Evolutionary conservation across 768 basidiomycete species (phyloP), one percentile per base, ranked within the genome.

Genomic region (Lyophyllum semitale): DNA sequence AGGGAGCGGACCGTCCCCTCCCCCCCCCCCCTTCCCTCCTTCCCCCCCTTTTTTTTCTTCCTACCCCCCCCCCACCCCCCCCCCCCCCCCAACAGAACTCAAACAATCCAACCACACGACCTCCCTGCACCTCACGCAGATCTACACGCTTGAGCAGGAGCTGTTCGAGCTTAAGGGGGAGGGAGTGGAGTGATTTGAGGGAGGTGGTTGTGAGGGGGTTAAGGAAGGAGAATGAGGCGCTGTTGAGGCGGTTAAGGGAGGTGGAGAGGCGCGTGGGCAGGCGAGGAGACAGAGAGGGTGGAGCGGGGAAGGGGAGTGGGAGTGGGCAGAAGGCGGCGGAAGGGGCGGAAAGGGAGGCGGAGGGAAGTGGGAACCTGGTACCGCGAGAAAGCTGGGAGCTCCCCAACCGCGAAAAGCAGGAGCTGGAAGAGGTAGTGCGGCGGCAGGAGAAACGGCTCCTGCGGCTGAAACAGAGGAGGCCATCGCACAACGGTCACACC

Each of bases 401-500:
- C 1, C 74, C 90, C 2, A 73, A 79, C 43, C 78, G 79, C 54
- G 90, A 93, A 65, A 91, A 90, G 63, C 68, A 73, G 44, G 87
- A 88, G 35, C 74, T 94, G 11, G 78, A 87, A 60, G 80, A 81
- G 4, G 72, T 77, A 7, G 73, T 92, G 48, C 80, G 78, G 59
- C 86, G 91, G 74, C 91, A 90, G 67, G 91, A 93, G 70, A 94
- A 93, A 67, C 78, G 92, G 30, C 71, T 95, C 13, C 66, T 88
- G 51, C 77, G 93, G 38, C 74, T 98, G 27, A 86, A 95, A n/a
- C 76, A 84, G n/a, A 91, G 35, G 92, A 95, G 66, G 88, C 94
- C n/a, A n/a, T n/a, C n/a, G n/a, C n/a, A n/a, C n/a, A n/a, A n/a
- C n/a, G n/a, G n/a, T n/a, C n/a, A n/a, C n/a, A n/a, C n/a, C n/a